Evolutionary conservation across 352 stramenopile species (phyloP), one percentile per base, ranked within the genome.

Genomic region (Globisporangium nodosum): DNA sequence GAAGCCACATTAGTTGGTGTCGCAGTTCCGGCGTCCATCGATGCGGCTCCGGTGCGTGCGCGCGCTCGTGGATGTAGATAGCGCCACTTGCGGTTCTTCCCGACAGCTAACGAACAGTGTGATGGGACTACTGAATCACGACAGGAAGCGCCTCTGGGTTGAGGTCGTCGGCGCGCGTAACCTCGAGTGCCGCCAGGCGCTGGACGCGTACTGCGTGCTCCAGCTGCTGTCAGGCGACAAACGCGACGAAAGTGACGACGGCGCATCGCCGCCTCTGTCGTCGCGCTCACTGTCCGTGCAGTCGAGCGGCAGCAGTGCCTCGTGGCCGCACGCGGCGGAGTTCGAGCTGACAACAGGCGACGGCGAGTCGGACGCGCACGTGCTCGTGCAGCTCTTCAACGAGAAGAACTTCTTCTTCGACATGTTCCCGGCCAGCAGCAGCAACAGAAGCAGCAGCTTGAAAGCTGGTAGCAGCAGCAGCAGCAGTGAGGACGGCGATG

Each of bases 391-490:
- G 52, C 48, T 92, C 7, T 87, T 78, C 58, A 87, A 71, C 51
- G 78, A 87, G 60, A 88, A 88, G 52, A 87, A 81, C 33, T 90
- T 90, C 56, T 91, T 90, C 63, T 92, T 92, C 58, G 83, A 92
- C 64, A 92, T 92, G 83, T 92, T 92, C 51, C 79, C 81, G 18
- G 39, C 42, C n/a, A 52, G 53, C 15, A 24, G 24, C 43, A 21
- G 21, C n/a, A 12, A n/a, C 42, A 11, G 11, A 1, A 47, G 33
- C 35, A 64, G 56, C 60, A 24, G 33, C 42, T 33, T 24, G 20
- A 65, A 9, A 11, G 31, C 31, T 15, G 11, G 35, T 40, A 40
- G 60, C 31, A 69, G 58, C 24, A 65, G 4, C 9, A 58, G 24
- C 35, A 63, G 39, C 43, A 20, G 51, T 6, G 13, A n/a, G 16